Evolutionary conservation across 2,329 filamentous ascomycete species (phyloP).

Genomic region (Trichoderma endophyticum): DNA sequence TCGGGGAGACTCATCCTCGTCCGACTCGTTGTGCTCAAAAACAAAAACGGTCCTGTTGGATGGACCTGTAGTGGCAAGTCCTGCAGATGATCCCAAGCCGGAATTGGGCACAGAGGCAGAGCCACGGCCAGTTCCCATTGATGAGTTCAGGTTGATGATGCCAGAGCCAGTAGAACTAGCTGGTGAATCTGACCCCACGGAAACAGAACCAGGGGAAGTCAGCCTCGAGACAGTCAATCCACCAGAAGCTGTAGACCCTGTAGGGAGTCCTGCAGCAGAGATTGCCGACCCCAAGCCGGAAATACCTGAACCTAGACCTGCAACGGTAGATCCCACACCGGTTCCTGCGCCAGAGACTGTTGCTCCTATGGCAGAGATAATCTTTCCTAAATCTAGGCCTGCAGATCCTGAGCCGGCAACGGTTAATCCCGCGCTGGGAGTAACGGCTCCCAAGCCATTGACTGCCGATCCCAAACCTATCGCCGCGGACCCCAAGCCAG

Average conservation of each 20-base stretch:
- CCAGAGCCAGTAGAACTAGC: neutral
- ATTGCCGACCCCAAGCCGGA: neutral
- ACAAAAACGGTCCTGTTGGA: neutral
- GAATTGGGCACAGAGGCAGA: neutral
- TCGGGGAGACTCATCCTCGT: neutral
- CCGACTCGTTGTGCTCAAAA: neutral
- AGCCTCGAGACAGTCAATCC: neutral
- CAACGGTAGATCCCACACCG: neutral
- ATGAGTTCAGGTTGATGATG: neutral
- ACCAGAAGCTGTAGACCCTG: neutral
- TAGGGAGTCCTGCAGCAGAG: neutral
- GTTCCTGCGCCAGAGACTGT: neutral
- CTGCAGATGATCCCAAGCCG: neutral
- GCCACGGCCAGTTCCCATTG: neutral
- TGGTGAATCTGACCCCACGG: neutral
- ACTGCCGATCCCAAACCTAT: neutral
- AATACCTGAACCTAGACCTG: neutral
- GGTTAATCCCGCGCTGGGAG: too few species aligned
- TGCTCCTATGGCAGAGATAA: neutral
- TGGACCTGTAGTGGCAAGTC: neutral
- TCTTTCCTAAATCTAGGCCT: neutral
- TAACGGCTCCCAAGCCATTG: neutral
- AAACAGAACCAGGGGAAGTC: neutral
- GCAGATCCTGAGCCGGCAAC: neutral
- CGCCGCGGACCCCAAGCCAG: neutral